A percentile compares a stretch with the other conserved stretches of the same genome.
Evolutionary conservation across 345 rosid genomes (phyloP).

Genomic region (Microcos paniculata): DNA sequence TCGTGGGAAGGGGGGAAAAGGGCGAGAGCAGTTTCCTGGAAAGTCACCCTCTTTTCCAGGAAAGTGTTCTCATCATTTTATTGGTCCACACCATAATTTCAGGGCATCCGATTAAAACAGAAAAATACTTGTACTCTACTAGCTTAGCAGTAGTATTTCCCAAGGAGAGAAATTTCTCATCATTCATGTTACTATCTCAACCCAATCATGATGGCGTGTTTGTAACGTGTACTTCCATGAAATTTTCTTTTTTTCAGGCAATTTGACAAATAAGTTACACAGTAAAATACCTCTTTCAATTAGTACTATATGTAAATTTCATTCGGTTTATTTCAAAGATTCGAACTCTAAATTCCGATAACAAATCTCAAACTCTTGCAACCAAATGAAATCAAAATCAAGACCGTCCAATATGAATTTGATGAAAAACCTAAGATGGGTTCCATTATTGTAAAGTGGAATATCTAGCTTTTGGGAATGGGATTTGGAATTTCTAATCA

Average conservation of each 20-base stretch:
- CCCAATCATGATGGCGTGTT: conserved; percentile 30
- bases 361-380: not conserved
- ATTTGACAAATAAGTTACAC: no score
- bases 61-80: conserved; percentile 54
- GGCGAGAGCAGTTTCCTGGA: conserved; percentile 40
- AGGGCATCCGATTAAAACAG: conserved; percentile 31
- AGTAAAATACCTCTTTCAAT: no score
- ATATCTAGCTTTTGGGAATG: conserved; percentile 28
- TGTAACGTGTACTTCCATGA: not conserved
- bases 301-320: no score
- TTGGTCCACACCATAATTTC: conserved; percentile 59
- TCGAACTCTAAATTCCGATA: no score
- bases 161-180: not conserved
- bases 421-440: conserved; percentile 24
- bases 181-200: conserved; percentile 14
- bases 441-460: conserved; percentile 29
- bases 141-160: not conserved
- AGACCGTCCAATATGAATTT: conserved; percentile 18
- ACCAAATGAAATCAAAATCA: no score
- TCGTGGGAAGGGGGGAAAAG: conserved; percentile 11
- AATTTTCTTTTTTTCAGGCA: no score
- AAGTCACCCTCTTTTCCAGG: conserved; percentile 40
- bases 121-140: no score
- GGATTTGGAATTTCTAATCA: conserved; percentile 23
- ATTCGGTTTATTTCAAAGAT: not conserved